These are phyloP conservation scores for Nicotiana attenuata DNA, from an alignment of 257 asterid species.

Conservation along the genomic window DNA sequence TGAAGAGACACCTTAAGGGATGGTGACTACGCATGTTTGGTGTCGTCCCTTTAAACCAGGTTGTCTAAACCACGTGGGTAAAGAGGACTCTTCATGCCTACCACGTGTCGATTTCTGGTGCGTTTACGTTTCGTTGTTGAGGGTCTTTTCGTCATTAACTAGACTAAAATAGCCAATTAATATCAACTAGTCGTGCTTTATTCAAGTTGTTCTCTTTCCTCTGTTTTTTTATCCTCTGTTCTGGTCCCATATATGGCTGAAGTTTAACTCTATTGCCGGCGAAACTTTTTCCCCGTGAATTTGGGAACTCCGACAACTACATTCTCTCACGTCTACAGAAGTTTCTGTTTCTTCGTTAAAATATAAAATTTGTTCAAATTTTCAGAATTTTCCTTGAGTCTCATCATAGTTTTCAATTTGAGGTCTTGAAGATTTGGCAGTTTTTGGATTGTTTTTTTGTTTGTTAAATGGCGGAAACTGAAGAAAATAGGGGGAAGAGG, in stretches of 20 bases:
- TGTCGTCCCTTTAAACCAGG: conserved; percentile 28
- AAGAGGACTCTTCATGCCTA: neutral
- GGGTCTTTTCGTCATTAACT: conserved; percentile 35
- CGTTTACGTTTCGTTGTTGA: conserved; percentile 26
- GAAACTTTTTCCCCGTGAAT: neutral
- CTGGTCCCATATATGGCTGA: neutral
- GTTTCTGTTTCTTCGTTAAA: neutral
- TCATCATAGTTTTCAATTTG: neutral
- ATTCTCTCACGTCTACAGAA: neutral
- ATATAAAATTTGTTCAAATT: neutral
- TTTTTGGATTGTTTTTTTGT: neutral
- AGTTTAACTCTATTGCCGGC: neutral
- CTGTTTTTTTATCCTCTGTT: neutral
- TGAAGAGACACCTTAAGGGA: neutral
- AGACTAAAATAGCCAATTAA: too few relatives aligned
- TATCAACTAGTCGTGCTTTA: neutral
- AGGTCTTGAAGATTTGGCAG: neutral
- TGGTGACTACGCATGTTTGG: conserved; percentile 21
- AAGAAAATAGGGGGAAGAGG: conserved; percentile 15
- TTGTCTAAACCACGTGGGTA: conserved; percentile 50
- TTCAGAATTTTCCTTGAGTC: neutral
- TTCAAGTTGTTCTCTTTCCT: conserved; percentile 4
- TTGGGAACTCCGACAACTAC: conserved; percentile 5
- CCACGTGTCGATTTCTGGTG: conserved; percentile 43
- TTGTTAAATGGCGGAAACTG: conserved; percentile 32